phyloP scores from a whole-genome alignment of 768 basidiomycete species.

The Serendipita sp. region DNA sequence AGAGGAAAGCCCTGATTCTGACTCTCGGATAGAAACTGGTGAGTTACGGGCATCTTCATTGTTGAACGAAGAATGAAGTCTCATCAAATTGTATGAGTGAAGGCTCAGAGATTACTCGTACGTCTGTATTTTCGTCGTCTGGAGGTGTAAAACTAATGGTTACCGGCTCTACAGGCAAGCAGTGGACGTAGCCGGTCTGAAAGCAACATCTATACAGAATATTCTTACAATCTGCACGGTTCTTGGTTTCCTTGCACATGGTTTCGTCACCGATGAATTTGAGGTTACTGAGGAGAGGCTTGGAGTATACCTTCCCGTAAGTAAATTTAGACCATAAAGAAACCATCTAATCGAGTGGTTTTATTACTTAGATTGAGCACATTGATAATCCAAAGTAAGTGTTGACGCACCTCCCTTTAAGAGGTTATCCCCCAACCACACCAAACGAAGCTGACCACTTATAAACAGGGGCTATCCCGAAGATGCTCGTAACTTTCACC shows the following conservation, averaged over 20 bases:
- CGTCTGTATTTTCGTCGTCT: conserved; percentile 19
- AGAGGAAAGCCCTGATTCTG: background rate
- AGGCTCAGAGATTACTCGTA: conserved; percentile 83
- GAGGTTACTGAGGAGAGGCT: conserved; percentile 61
- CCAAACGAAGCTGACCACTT: background rate
- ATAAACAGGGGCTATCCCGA: conserved; percentile 48
- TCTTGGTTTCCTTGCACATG: conserved; percentile 65
- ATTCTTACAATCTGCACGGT: conserved; percentile 82
- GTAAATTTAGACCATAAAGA: conserved; percentile 12
- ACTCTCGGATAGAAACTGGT: conserved; percentile 10
- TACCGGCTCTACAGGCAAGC: conserved; percentile 29
- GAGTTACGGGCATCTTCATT: background rate
- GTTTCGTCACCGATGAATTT: conserved; percentile 2
- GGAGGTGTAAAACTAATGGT: background rate
- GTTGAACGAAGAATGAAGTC: background rate
- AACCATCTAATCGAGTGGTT: background rate
- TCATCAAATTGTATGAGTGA: background rate
- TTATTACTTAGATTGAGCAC: conserved; percentile 44
- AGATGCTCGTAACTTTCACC: conserved; percentile 66
- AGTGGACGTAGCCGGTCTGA: conserved; percentile 64
- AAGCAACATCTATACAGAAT: conserved; percentile 35
- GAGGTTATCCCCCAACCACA: background rate
- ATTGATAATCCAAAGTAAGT: conserved; percentile 69
- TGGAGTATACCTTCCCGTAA: conserved; percentile 67
- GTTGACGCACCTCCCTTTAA: background rate